phyloP scores from a whole-genome alignment of 768 basidiomycete genomes.

The Sporobolomyces phaffii region DNA sequence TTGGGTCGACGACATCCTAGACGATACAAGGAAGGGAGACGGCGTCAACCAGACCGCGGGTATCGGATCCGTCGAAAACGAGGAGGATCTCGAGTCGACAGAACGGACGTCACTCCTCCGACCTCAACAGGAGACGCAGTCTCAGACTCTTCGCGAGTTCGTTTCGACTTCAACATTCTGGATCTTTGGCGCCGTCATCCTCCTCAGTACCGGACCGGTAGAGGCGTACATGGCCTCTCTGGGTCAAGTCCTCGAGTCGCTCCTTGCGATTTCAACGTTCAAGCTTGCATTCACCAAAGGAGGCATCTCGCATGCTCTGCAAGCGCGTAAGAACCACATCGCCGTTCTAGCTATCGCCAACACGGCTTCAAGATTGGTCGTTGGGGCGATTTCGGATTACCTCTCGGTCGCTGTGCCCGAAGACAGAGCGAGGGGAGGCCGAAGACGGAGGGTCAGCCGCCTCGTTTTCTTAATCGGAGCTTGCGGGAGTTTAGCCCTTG shows the following conservation, averaged over 20 bases:
- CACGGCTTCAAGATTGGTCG: slow-evolving; percentile 32
- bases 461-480: slow-evolving; percentile 15
- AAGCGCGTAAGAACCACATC: slow-evolving; percentile 28
- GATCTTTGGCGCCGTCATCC: slow-evolving; percentile 34
- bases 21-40: too few species aligned
- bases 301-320: slow-evolving; percentile 1
- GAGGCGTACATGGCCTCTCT: slow-evolving; percentile 34
- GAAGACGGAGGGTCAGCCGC: slow-evolving; percentile 3
- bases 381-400: slow-evolving; percentile 37
- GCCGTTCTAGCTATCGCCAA: slow-evolving; percentile 35
- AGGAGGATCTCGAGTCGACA: background rate
- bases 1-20: slow-evolving; percentile 22
- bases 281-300: background rate
- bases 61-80: background rate
- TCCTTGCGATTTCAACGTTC: background rate
- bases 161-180: slow-evolving; percentile 28
- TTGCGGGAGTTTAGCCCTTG: background rate
- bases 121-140: background rate
- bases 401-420: slow-evolving; percentile 4
- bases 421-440: background rate
- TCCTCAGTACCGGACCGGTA: slow-evolving; percentile 26
- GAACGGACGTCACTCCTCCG: slow-evolving; percentile 27
- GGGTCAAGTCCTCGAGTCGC: slow-evolving; percentile 18
- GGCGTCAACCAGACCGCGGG: slow-evolving; percentile 1
- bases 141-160: slow-evolving; percentile 7